A percentile compares a stretch with the other conserved stretches of the same genome.
These are phyloP conservation scores for Cyclostephanos invisitatus DNA, from an alignment of 108 stramenopile species.

Conservation along the genomic window DNA sequence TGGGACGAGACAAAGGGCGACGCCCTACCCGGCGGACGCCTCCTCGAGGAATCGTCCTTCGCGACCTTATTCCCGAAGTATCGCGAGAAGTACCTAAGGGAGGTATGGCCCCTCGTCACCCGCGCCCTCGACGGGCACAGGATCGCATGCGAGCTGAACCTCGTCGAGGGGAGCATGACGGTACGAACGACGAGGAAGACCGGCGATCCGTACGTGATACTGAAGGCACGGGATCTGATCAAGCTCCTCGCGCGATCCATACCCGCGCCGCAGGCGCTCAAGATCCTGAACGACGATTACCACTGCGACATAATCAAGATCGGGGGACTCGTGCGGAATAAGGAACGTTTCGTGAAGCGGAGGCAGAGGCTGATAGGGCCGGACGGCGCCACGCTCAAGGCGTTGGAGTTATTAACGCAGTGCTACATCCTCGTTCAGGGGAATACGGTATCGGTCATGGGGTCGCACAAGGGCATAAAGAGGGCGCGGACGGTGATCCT, in stretches of 20 bases:
- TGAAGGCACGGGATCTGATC: slow-evolving; percentile 97
- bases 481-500: slow-evolving; percentile 94
- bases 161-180: slow-evolving; percentile 99
- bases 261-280: slow-evolving; percentile 91
- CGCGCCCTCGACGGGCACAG: slow-evolving; percentile 77
- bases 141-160: slow-evolving; percentile 81
- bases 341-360: slow-evolving; percentile 98
- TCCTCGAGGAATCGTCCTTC: slow-evolving; percentile 96
- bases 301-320: slow-evolving; percentile 99
- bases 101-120: slow-evolving; percentile 98
- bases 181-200: slow-evolving; percentile 96
- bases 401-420: slow-evolving; percentile 95
- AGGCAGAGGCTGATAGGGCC: slow-evolving; percentile 96
- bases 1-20: slow-evolving; percentile 67
- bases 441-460: slow-evolving; percentile 95
- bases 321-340: slow-evolving; percentile 97
- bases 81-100: slow-evolving; percentile 96
- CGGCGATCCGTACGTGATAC: slow-evolving; percentile 93
- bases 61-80: slow-evolving; percentile 99
- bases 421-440: slow-evolving; percentile 99
- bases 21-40: slow-evolving; percentile 73
- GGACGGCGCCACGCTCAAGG: slow-evolving; percentile 97
- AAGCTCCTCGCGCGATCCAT: slow-evolving; percentile 94
- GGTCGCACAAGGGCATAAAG: slow-evolving; percentile 84
- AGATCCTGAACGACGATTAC: slow-evolving; percentile 94